Percentiles rank a stretch among this genome's conserved stretches.
Conservation (phyloP, 2,329 filamentous ascomycete species). For the Fusarium gaditjirri region DNA sequence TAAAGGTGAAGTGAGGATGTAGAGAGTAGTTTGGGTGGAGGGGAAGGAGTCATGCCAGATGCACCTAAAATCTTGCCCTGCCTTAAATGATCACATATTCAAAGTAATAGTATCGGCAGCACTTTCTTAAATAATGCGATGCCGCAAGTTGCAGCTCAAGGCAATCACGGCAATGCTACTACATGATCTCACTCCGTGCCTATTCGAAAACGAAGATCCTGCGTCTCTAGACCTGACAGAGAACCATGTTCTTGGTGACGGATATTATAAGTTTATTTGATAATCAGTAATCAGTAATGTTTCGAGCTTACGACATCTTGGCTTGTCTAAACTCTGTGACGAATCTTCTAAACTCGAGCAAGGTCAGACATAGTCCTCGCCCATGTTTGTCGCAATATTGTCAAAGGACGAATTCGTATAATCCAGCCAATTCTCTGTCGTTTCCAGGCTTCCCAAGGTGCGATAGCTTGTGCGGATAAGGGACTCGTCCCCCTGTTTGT, state of each 20-base stretch:
- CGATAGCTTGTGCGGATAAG: conserved; percentile 23
- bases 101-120: background rate
- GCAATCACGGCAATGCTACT: background rate
- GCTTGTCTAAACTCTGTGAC: background rate
- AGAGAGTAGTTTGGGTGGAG: conserved; percentile 3
- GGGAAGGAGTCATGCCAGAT: conserved; percentile 39
- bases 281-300: background rate
- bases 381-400: conserved; percentile 55
- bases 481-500: conserved; percentile 24
- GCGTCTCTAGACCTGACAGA: background rate
- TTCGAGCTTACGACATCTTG: background rate
- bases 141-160: background rate
- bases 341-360: background rate
- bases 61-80: background rate
- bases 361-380: background rate
- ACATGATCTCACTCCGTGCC: background rate
- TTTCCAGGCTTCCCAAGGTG: conserved; percentile 14
- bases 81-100: background rate
- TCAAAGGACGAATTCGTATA: conserved; percentile 59
- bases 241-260: background rate
- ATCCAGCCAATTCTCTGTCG: conserved; percentile 25
- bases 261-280: background rate
- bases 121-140: background rate
- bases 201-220: background rate
- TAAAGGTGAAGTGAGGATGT: conserved; percentile 28